Conservation (phyloP, 2,329 filamentous ascomycete species). For the Aspergillus felis region DNA sequence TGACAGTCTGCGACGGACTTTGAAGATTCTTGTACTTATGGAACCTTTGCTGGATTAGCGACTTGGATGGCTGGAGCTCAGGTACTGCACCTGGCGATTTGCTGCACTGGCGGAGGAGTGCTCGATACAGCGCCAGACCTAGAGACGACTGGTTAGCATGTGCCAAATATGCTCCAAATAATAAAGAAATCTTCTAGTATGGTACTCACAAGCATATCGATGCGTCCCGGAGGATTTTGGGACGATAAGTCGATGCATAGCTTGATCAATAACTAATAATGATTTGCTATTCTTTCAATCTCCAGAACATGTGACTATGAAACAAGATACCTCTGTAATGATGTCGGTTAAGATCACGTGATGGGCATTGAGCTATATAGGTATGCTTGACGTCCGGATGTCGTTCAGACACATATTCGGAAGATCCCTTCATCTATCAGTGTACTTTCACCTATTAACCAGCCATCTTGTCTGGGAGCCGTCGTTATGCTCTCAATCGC, state of each 20-base stretch:
- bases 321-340: not conserved
- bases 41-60: conserved; percentile 35
- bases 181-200: not conserved
- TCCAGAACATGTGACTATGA: not conserved
- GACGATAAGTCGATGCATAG: conserved; percentile 36
- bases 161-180: not conserved
- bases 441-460: not conserved
- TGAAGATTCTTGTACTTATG: conserved; percentile 34
- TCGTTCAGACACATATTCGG: not conserved
- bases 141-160: not conserved
- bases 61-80: conserved; percentile 22
- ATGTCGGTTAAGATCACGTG: not conserved
- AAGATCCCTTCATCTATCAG: not conserved
- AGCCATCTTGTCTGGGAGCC: not conserved
- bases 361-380: not conserved
- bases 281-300: not conserved
- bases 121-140: conserved; percentile 45
- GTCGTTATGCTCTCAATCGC: not conserved
- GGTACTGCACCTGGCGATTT: conserved; percentile 22
- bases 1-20: conserved; percentile 36
- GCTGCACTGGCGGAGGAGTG: conserved; percentile 41
- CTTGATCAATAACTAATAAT: conserved; percentile 6
- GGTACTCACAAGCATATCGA: conserved; percentile 42
- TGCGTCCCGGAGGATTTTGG: conserved; percentile 37
- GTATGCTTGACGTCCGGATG: not conserved